A percentile compares a stretch with the other conserved stretches of the same genome.
Conservation (phyloP, 2,329 filamentous ascomycete genomes). For the Aspergillus puulaauensis region DNA sequence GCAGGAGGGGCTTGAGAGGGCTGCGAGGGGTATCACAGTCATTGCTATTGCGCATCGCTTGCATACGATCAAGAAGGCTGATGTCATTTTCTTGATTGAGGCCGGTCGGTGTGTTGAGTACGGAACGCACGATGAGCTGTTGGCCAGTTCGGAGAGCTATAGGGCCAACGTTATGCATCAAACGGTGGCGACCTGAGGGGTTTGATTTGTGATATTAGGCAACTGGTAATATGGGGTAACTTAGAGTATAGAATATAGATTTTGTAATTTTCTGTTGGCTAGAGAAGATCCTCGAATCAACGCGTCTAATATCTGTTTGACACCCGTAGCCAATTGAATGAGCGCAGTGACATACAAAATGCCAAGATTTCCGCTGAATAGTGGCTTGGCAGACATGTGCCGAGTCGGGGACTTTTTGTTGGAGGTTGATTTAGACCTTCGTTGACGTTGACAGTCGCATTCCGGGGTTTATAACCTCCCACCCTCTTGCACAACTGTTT, state of each 20-base stretch:
- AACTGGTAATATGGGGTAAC: neutral
- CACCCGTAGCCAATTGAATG: too few relatives aligned
- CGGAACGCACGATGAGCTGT: slow-evolving; percentile 63
- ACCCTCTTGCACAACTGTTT: too few relatives aligned
- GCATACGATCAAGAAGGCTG: slow-evolving; percentile 63
- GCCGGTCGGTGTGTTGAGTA: slow-evolving; percentile 62
- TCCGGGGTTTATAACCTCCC: too few relatives aligned
- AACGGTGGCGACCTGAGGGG: slow-evolving; percentile 21
- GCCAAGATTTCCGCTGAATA: too few relatives aligned
- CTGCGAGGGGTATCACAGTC: slow-evolving; percentile 38
- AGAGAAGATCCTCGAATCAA: too few relatives aligned
- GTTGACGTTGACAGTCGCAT: too few relatives aligned
- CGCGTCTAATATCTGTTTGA: too few relatives aligned
- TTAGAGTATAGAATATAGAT: neutral
- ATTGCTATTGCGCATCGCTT: slow-evolving; percentile 45
- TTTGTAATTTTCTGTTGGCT: neutral
- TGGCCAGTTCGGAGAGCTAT: slow-evolving; percentile 45
- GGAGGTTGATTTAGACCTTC: too few relatives aligned
- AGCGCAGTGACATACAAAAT: too few relatives aligned
- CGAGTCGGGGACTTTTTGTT: too few relatives aligned
- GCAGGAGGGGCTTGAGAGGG: slow-evolving; percentile 39
- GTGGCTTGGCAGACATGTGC: too few relatives aligned
- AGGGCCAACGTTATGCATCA: slow-evolving; percentile 41
- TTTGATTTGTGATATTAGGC: too few relatives aligned
- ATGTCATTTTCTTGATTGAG: slow-evolving; percentile 76